A percentile compares a stretch with the other conserved stretches of the same genome.
phyloP scores from a whole-genome alignment of 768 basidiomycete species.

The Cystofilobasidium ferigula region DNA sequence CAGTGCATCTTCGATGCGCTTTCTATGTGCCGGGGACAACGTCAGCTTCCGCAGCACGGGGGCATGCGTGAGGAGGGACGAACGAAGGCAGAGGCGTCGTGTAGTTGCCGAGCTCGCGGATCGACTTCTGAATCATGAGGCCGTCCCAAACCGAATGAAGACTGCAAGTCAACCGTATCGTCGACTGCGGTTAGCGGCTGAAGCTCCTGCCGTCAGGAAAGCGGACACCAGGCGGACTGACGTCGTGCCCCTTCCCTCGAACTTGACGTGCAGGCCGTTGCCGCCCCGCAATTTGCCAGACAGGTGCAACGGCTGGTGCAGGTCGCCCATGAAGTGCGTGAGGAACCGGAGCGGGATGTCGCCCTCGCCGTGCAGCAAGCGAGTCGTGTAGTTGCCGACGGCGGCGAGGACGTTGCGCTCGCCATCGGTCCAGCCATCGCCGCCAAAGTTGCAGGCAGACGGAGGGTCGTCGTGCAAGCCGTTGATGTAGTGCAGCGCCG shows the following conservation, averaged over 20 bases:
- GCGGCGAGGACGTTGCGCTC: constrained; percentile 61
- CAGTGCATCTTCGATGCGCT: constrained; percentile 55
- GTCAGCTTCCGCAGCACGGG: background rate
- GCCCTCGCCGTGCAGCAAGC: constrained; percentile 43
- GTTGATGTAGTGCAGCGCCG: constrained; percentile 47
- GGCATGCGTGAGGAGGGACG: constrained; percentile 25
- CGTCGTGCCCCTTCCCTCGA: constrained; percentile 60
- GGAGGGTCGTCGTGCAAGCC: constrained; percentile 63
- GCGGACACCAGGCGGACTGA: constrained; percentile 39
- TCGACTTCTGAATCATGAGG: constrained; percentile 65
- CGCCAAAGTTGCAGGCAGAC: constrained; percentile 62
- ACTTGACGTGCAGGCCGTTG: constrained; percentile 61
- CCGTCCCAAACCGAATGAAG: constrained; percentile 83
- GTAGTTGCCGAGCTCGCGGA: constrained; percentile 74
- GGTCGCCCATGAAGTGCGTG: constrained; percentile 59
- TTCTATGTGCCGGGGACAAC: constrained; percentile 28
- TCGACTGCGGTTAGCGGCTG: no score
- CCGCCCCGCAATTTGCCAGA: constrained; percentile 80
- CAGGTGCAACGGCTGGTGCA: constrained; percentile 66
- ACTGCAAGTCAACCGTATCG: constrained; percentile 36
- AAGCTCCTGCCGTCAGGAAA: background rate
- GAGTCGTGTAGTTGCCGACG: constrained; percentile 60
- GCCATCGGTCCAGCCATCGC: constrained; percentile 58
- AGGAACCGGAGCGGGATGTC: constrained; percentile 84
- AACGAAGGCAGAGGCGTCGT: constrained; percentile 55